These are phyloP conservation scores for Esteya vermicola DNA, from an alignment of 2,329 filamentous ascomycete species.

Conservation along the genomic window DNA sequence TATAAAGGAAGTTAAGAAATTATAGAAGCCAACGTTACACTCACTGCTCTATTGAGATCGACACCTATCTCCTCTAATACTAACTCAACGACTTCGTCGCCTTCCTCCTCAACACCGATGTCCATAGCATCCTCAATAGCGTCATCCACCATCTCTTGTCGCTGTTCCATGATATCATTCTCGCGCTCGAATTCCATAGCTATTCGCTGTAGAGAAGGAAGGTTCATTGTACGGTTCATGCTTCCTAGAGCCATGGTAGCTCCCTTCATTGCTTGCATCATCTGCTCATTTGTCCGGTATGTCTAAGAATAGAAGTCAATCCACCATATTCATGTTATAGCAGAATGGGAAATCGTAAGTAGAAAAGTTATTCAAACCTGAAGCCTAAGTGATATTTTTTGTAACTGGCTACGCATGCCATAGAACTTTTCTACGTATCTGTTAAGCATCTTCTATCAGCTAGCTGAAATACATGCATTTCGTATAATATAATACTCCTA, in stretches of 20 bases:
- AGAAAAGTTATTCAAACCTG: conserved; percentile 51
- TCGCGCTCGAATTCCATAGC: conserved; percentile 98
- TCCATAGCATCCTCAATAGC: conserved; percentile 95
- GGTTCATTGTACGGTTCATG: conserved; percentile 98
- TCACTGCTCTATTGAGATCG: conserved; percentile 76
- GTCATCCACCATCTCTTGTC: conserved; percentile 99
- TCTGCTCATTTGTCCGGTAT: conserved; percentile 95
- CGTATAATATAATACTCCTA: too few relatives aligned
- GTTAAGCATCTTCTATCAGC: neutral
- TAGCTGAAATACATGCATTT: too few relatives aligned
- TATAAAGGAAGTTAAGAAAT: neutral
- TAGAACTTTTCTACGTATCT: conserved; percentile 98
- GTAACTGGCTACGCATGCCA: conserved; percentile 90
- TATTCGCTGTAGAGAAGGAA: conserved; percentile 86
- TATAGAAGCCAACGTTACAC: neutral
- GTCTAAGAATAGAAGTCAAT: conserved; percentile 41
- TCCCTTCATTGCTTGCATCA: conserved; percentile 99
- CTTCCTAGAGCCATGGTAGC: conserved; percentile 83
- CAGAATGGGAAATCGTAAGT: too few relatives aligned
- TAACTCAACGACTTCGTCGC: conserved; percentile 92
- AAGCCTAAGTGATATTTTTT: conserved; percentile 87
- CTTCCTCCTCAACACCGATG: conserved; percentile 78
- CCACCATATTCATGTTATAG: neutral
- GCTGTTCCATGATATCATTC: conserved; percentile 98
- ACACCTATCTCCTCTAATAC: conserved; percentile 94